Percentiles rank a stretch among this genome's conserved stretches.
Conservation (phyloP, 1,284 basidiomycete genomes). For the Xanthoconium separans region DNA sequence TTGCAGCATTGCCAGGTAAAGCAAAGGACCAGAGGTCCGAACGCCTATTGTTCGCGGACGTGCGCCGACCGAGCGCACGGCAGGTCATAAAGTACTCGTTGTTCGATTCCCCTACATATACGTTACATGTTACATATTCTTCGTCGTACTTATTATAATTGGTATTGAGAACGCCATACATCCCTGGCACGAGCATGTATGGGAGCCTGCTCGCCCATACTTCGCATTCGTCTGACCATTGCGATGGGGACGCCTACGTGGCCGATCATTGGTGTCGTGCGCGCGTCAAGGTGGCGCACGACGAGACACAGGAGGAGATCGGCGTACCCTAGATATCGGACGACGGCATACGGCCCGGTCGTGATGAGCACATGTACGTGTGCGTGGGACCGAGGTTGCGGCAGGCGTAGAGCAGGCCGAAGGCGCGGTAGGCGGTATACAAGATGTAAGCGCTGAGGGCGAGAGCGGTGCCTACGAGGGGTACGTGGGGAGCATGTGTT, state of each 20-base stretch:
- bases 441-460: constrained; percentile 21
- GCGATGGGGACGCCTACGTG: too few relatives aligned
- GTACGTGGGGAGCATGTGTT: background rate
- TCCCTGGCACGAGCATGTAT: constrained; percentile 22
- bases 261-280: background rate
- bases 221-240: constrained; percentile 7
- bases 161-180: constrained; percentile 12
- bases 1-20: constrained; percentile 21
- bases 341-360: constrained; percentile 25
- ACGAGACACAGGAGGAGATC: constrained; percentile 16
- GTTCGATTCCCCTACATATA: too few relatives aligned
- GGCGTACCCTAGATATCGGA: constrained; percentile 34
- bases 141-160: too few relatives aligned
- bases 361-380: constrained; percentile 29
- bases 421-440: constrained; percentile 16
- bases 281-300: constrained; percentile 5
- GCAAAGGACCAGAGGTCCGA: constrained; percentile 10
- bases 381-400: constrained; percentile 5
- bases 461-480: constrained; percentile 15
- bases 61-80: constrained; percentile 21
- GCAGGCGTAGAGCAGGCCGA: constrained; percentile 28
- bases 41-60: constrained; percentile 20
- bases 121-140: too few relatives aligned
- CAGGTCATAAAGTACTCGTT: constrained; percentile 2
- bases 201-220: constrained; percentile 13